These are phyloP conservation scores for Lipomyces anomalus DNA, from an alignment of 805 yeast genomes.

Conservation along the genomic window DNA sequence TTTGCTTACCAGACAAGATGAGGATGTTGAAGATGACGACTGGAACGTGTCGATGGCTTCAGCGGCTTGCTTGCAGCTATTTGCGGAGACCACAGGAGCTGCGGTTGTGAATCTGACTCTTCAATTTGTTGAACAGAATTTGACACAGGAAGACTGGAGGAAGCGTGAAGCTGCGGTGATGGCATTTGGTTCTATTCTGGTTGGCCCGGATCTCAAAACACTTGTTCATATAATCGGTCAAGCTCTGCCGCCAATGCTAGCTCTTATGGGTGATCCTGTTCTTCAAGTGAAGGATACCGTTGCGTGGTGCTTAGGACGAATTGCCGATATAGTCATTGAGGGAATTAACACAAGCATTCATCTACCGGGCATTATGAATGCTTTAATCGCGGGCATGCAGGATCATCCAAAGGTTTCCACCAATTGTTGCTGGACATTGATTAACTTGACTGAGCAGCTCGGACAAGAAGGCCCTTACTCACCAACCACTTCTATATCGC, in stretches of 20 bases:
- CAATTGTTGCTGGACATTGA: conserved; percentile 97
- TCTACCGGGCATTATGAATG: conserved; percentile 65
- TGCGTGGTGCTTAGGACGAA: conserved; percentile 97
- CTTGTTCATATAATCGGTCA: conserved; percentile 64
- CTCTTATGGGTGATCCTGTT: conserved; percentile 64
- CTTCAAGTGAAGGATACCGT: conserved; percentile 93
- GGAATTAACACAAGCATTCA: conserved; percentile 63
- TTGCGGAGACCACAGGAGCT: conserved; percentile 85
- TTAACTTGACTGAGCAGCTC: conserved; percentile 83
- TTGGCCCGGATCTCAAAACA: conserved; percentile 52
- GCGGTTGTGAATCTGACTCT: conserved; percentile 81
- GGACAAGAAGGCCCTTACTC: conserved; percentile 44
- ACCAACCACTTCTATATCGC: conserved; percentile 61
- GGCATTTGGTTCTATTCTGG: conserved; percentile 97
- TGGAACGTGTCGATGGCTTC: conserved; percentile 99
- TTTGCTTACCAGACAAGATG: conserved; percentile 81
- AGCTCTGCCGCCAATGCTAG: conserved; percentile 75
- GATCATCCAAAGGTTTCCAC: conserved; percentile 92
- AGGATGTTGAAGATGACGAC: conserved; percentile 83
- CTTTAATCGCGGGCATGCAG: conserved; percentile 70
- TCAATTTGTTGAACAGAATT: conserved; percentile 72
- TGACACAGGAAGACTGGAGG: conserved; percentile 65
- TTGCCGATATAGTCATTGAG: conserved; percentile 77
- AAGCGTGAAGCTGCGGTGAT: conserved; percentile 94
- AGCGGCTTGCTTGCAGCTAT: conserved; percentile 90